Conservation (phyloP, 2,329 filamentous ascomycete genomes). For the Bipolaris victoriae region DNA sequence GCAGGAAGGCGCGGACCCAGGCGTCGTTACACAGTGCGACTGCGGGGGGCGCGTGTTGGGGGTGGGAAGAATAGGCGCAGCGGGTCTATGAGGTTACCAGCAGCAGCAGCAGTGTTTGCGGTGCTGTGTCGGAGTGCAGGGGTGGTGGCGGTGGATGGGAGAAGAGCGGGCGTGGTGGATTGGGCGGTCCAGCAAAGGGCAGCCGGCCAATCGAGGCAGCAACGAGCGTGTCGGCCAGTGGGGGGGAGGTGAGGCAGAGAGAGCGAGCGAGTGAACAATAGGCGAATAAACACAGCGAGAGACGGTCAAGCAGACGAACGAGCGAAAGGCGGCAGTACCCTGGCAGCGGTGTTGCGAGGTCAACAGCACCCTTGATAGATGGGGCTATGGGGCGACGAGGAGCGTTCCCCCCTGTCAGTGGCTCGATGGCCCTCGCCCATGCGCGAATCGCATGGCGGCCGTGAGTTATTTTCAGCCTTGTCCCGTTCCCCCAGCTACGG, state of each 20-base stretch:
- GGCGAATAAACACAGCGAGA: constrained; percentile 6
- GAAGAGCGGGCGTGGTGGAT: constrained; percentile 9
- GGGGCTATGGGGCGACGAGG: constrained; percentile 10
- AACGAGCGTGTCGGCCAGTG: constrained; percentile 1
- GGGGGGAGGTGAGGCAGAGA: not conserved
- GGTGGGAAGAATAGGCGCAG: constrained; percentile 17
- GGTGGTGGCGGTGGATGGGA: not conserved
- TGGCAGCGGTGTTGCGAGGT: constrained; percentile 33
- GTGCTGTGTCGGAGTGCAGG: constrained; percentile 2
- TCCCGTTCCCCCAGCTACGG: constrained; percentile 8
- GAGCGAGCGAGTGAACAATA: not conserved
- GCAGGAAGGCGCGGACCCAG: constrained; percentile 34
- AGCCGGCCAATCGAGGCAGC: constrained; percentile 29
- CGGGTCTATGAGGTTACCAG: constrained; percentile 11
- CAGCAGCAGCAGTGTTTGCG: constrained; percentile 1
- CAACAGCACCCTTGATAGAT: constrained; percentile 23
- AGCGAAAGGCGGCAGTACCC: constrained; percentile 14
- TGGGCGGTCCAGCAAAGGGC: constrained; percentile 37
- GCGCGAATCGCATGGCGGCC: constrained; percentile 15
- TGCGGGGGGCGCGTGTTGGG: constrained; percentile 5
- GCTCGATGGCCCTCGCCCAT: not conserved
- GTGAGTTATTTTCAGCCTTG: constrained; percentile 24
- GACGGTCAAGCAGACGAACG: constrained; percentile 32
- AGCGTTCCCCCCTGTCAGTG: constrained; percentile 13
- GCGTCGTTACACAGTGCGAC: constrained; percentile 22